Evolutionary conservation across 495 filamentous ascomycete species (phyloP).

Genomic region (Penicillium taxi): DNA sequence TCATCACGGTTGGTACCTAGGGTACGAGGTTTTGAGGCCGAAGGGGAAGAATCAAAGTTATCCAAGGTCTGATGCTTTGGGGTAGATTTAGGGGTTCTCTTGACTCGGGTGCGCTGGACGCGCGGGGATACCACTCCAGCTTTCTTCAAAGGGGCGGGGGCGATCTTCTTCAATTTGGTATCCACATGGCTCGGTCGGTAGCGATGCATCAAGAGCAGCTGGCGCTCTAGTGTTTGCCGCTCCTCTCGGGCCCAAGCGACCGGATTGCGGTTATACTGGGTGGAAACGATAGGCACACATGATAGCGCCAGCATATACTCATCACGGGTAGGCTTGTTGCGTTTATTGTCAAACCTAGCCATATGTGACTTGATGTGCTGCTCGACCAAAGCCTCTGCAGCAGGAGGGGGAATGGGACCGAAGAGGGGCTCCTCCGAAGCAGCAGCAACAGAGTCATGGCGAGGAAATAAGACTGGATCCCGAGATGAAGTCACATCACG

Average conservation of each 20-base stretch:
- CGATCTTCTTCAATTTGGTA: slow-evolving; percentile 39
- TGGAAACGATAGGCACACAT: slow-evolving; percentile 57
- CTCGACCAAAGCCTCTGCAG: slow-evolving; percentile 50
- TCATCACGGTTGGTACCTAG: slow-evolving; percentile 66
- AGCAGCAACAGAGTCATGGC: slow-evolving; percentile 34
- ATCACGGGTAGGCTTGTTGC: slow-evolving; percentile 56
- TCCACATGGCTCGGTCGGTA: slow-evolving; percentile 23
- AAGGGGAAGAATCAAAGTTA: slow-evolving; percentile 33
- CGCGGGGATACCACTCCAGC: slow-evolving; percentile 21
- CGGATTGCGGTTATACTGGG: slow-evolving; percentile 51
- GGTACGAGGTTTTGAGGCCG: slow-evolving; percentile 35
- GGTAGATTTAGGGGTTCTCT: slow-evolving; percentile 40
- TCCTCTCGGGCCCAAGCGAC: slow-evolving; percentile 56
- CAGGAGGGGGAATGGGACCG: slow-evolving; percentile 36
- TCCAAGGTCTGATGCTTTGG: slow-evolving; percentile 42
- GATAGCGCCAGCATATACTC: slow-evolving; percentile 63
- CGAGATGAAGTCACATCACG: slow-evolving; percentile 31
- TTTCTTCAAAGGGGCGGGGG: slow-evolving; percentile 37
- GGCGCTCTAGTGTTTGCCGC: slow-evolving; percentile 48
- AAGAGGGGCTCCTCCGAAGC: slow-evolving; percentile 51
- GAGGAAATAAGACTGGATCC: slow-evolving; percentile 57
- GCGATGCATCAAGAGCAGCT: slow-evolving; percentile 40
- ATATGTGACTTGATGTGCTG: slow-evolving; percentile 61
- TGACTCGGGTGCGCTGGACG: slow-evolving; percentile 31
- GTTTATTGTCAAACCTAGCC: slow-evolving; percentile 44